phyloP scores from a whole-genome alignment of 352 stramenopile genomes.

The Globisporangium nagaii region DNA sequence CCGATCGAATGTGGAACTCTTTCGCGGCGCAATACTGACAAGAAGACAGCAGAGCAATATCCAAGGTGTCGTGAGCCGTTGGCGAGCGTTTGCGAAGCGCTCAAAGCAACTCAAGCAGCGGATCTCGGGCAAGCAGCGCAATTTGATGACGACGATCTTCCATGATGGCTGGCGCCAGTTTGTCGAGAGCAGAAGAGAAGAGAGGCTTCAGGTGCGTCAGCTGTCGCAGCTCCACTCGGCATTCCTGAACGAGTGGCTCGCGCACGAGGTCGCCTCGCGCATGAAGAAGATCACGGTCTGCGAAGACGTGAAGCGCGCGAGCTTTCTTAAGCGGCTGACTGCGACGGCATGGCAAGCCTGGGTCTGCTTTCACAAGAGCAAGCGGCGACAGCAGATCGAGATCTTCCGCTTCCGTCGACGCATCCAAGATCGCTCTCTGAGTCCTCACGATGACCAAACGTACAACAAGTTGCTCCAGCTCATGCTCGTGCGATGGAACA shows the following conservation, averaged over 20 bases:
- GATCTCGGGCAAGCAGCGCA: background rate
- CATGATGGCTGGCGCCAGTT: conserved; percentile 19
- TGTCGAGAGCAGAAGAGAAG: conserved; percentile 2
- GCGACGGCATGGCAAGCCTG: conserved; percentile 17
- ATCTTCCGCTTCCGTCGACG: background rate
- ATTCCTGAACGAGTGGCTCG: conserved; percentile 26
- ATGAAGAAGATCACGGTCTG: conserved; percentile 17
- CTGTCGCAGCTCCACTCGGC: conserved; percentile 17
- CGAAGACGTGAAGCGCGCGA: conserved; percentile 17
- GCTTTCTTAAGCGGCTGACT: conserved; percentile 12
- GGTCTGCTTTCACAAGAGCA: conserved; percentile 13
- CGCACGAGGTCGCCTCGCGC: conserved; percentile 10
- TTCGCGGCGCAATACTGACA: background rate
- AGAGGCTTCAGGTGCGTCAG: conserved; percentile 10
- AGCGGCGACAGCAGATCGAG: background rate
- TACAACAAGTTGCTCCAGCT: background rate
- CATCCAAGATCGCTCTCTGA: background rate
- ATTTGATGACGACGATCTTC: conserved; percentile 12
- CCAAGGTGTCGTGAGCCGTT: background rate
- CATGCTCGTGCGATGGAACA: conserved; percentile 22
- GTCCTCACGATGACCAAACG: background rate
- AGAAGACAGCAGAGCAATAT: background rate
- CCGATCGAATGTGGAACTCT: background rate
- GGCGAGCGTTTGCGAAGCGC: background rate
- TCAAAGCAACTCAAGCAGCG: background rate